Evolutionary conservation across 176 grass and related monocot species (phyloP).

Genomic region (Aegilops sharonensis): DNA sequence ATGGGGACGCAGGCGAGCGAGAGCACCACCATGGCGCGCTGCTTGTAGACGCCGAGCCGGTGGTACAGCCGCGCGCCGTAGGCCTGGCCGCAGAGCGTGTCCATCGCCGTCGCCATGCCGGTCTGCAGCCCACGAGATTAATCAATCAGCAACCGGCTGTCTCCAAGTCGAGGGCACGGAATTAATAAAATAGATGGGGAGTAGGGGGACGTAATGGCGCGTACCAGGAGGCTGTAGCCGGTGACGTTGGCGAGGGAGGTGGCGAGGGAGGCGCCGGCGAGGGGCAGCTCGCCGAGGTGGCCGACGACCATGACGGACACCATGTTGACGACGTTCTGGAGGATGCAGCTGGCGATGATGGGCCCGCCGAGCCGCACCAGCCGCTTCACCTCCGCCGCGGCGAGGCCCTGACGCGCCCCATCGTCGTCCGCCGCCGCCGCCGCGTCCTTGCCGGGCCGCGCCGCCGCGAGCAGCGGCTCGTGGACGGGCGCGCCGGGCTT

Average conservation of each 20-base stretch:
- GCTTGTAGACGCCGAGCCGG: constrained; percentile 38
- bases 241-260: constrained; percentile 50
- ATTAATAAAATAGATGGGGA: background rate
- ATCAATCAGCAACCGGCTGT: too few relatives aligned
- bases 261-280: constrained; percentile 59
- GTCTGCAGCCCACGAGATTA: background rate
- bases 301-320: constrained; percentile 64
- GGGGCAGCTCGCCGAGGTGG: constrained; percentile 56
- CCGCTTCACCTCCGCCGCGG: constrained; percentile 28
- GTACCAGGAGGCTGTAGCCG: constrained; percentile 55
- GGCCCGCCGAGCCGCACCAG: constrained; percentile 44
- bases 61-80: constrained; percentile 49
- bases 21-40: constrained; percentile 37
- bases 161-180: background rate
- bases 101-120: constrained; percentile 37
- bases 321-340: constrained; percentile 44
- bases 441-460: background rate
- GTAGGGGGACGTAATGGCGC: too few relatives aligned
- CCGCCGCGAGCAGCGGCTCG: constrained; percentile 14
- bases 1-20: constrained; percentile 41
- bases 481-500: constrained; percentile 10
- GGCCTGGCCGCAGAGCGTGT: constrained; percentile 65
- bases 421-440: background rate
- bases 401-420: background rate
- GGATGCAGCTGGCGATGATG: constrained; percentile 42